Base-by-base conservation (phyloP, 2,329 filamentous ascomycete genomes). In the Pseudocercospora cruenta region DNA sequence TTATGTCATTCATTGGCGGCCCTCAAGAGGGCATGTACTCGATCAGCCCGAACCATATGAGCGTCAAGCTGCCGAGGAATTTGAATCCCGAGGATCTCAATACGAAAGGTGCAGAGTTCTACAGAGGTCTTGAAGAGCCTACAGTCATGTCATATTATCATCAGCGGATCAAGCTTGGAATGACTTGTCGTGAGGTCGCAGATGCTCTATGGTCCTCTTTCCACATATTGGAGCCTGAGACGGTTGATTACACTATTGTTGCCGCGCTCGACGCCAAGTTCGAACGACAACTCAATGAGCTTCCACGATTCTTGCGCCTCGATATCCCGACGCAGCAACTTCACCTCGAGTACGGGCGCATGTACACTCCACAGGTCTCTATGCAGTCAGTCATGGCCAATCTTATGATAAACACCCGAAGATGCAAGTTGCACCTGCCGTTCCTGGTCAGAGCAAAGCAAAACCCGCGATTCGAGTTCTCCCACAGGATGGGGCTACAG, bases 91-190 rank as follows among this genome's bases (percentile, higher is more conserved):
- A 75, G 1, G 76, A 80, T 5, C 74, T 84, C 1, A 57, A 66
- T 10, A 33, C 59, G n/a, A 22, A 72, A 66, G 28, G 65, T 7
- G 58, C 67, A 8, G 69, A 71, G 2, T 70, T 73, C 5, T 68
- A 74, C 4, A 65, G 69, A 19, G 77, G 81, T 0, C 59, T 76
- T 0, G 73, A 75, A 2, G 73, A 78, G 14, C 80, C 81, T 8
- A 83, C 82, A 0, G 71, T 73, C 12, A 83, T 82, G 79, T 80
- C 80, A 6, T 84, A 82, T 64, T 80, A 78, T 24, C 71, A 83
- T 4, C 75, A 80, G 36, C 78, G 82, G 0, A 73, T 82, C n/a
- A 78, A 76, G 28, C 70, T 84, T 9, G 78, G 78, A 14, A 73
- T 78, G 36, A 69, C 80, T 3, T 81, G 79, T 53, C 78, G 82